phyloP scores from a whole-genome alignment of 2,329 filamentous ascomycete species.

The Pseudogymnoascus sp. region DNA sequence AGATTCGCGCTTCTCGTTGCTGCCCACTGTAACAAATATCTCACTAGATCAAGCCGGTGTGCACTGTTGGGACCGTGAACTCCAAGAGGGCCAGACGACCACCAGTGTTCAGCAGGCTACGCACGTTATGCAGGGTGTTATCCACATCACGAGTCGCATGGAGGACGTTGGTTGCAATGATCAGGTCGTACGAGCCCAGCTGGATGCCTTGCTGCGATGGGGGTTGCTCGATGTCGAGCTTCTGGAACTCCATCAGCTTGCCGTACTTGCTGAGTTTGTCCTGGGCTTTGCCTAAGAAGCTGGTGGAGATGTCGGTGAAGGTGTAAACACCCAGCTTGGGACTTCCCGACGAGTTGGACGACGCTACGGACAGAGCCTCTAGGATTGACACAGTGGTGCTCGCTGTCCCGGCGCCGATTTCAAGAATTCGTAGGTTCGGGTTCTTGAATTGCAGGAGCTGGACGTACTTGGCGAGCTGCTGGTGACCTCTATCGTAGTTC shows the following conservation, averaged over 20 bases:
- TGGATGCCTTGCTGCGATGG: slow-evolving; percentile 26
- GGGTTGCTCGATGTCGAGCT: slow-evolving; percentile 27
- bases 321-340: not conserved
- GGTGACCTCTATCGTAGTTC: not conserved
- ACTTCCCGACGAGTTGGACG: not conserved
- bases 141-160: slow-evolving; percentile 29
- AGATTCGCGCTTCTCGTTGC: slow-evolving; percentile 24
- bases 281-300: slow-evolving; percentile 18
- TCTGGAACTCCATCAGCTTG: slow-evolving; percentile 25
- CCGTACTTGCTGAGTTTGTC: slow-evolving; percentile 19
- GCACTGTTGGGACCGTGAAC: slow-evolving; percentile 12
- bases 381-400: slow-evolving; percentile 17
- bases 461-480: slow-evolving; percentile 11
- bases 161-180: slow-evolving; percentile 31
- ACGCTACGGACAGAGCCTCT: not conserved
- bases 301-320: slow-evolving; percentile 10
- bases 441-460: slow-evolving; percentile 11
- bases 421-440: slow-evolving; percentile 17
- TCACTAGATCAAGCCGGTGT: slow-evolving; percentile 11
- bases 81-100: slow-evolving; percentile 28
- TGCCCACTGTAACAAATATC: slow-evolving; percentile 28
- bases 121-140: slow-evolving; percentile 25
- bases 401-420: slow-evolving; percentile 20
- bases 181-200: slow-evolving; percentile 27
- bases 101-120: slow-evolving; percentile 34